Percentiles rank a stretch among this genome's conserved stretches.
Evolutionary conservation across 192 early-diverging fungal species (phyloP).

Genomic region (Entomortierella beljakovae): DNA sequence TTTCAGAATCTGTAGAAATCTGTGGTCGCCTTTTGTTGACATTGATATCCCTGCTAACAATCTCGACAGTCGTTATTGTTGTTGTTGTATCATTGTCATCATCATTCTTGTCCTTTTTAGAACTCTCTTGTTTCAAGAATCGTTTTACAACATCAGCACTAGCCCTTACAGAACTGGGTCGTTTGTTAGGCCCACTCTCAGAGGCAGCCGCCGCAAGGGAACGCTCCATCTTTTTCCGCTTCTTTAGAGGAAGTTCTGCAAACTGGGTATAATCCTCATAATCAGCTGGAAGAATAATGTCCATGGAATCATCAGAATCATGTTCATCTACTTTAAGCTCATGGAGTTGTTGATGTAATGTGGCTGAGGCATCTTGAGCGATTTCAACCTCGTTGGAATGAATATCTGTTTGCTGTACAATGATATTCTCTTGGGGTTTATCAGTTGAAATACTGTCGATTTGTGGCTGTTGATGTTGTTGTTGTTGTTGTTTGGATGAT

Average conservation of each 20-base stretch:
- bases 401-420: slow-evolving; percentile 15
- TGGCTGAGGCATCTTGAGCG: background rate
- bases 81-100: slow-evolving; percentile 5
- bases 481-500: slow-evolving; percentile 1
- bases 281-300: slow-evolving; percentile 42
- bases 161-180: slow-evolving; percentile 13
- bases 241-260: slow-evolving; percentile 44
- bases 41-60: background rate
- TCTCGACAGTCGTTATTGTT: background rate
- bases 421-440: too few relatives aligned
- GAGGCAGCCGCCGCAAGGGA: slow-evolving; percentile 22
- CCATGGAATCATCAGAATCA: slow-evolving; percentile 45
- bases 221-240: slow-evolving; percentile 48
- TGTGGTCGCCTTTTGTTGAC: slow-evolving; percentile 35
- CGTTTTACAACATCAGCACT: slow-evolving; percentile 33
- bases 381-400: slow-evolving; percentile 4
- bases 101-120: background rate
- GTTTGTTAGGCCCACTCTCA: background rate
- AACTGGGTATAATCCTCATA: slow-evolving; percentile 54
- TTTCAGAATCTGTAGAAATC: background rate
- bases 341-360: slow-evolving; percentile 18
- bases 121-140: slow-evolving; percentile 16
- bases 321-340: slow-evolving; percentile 21
- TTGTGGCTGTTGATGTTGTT: background rate
- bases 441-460: too few relatives aligned